These are phyloP conservation scores for Vigna reflexopilosa DNA, from an alignment of 306 rosid species.

Conservation along the genomic window DNA sequence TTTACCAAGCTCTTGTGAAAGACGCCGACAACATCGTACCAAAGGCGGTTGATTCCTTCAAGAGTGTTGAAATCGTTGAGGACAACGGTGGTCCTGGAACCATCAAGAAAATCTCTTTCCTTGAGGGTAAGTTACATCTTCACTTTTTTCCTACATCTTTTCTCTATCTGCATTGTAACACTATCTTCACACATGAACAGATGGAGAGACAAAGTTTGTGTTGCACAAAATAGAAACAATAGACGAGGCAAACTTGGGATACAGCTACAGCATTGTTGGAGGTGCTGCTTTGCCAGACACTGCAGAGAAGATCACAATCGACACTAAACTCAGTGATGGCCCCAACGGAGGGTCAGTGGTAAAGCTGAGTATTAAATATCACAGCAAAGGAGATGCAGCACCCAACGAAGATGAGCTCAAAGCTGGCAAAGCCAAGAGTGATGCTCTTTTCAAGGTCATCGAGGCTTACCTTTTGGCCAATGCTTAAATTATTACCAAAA, in stretches of 20 bases:
- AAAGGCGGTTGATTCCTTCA: background rate
- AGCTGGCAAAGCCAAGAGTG: slow-evolving; percentile 46
- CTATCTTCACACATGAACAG: background rate
- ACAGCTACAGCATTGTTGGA: slow-evolving; percentile 52
- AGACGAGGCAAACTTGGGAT: slow-evolving; percentile 44
- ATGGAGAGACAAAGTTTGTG: slow-evolving; percentile 40
- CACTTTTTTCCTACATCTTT: too few species aligned
- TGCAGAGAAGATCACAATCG: slow-evolving; percentile 45
- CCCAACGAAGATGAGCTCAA: background rate
- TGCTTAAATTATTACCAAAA: slow-evolving; percentile 7
- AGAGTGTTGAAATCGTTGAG: background rate
- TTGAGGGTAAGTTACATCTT: background rate
- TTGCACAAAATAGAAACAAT: slow-evolving; percentile 49
- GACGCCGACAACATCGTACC: background rate
- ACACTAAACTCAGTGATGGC: slow-evolving; percentile 38
- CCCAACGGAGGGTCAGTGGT: slow-evolving; percentile 49
- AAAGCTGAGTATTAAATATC: background rate
- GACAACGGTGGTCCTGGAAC: slow-evolving; percentile 18
- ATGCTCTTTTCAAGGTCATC: slow-evolving; percentile 50
- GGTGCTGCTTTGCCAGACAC: slow-evolving; percentile 34
- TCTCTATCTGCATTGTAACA: too few species aligned
- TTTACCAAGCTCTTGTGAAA: slow-evolving; percentile 50
- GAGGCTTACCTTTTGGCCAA: slow-evolving; percentile 50
- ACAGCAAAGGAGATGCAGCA: background rate
- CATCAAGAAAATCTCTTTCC: background rate